Conservation (phyloP, 805 yeast genomes). For the Helenozyma rhizophorensis region DNA sequence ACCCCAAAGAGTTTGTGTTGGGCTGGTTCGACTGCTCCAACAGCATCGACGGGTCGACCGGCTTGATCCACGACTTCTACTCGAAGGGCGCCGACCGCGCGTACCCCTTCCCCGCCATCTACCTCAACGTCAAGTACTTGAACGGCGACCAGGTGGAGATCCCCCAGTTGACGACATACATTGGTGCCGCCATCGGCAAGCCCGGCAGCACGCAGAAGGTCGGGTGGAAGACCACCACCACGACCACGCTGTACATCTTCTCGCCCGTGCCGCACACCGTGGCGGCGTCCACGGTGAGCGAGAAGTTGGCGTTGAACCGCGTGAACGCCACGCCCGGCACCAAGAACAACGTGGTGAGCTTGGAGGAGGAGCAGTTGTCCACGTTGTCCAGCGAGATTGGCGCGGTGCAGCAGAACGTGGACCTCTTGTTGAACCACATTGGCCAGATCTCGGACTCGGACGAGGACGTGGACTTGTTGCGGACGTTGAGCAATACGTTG, state of each 20-base stretch:
- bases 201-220: conserved; percentile 34
- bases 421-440: conserved; percentile 46
- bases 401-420: conserved; percentile 44
- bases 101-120: conserved; percentile 72
- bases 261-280: conserved; percentile 71
- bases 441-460: conserved; percentile 35
- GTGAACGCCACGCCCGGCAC: conserved; percentile 33
- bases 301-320: conserved; percentile 52
- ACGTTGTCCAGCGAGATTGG: conserved; percentile 44
- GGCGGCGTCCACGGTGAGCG: conserved; percentile 46
- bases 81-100: conserved; percentile 65
- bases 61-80: conserved; percentile 77
- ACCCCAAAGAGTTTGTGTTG: conserved; percentile 71
- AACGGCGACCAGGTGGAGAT: conserved; percentile 44
- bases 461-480: conserved; percentile 58
- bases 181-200: conserved; percentile 69
- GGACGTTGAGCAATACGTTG: conserved; percentile 56
- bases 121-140: conserved; percentile 64
- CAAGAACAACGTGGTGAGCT: conserved; percentile 22
- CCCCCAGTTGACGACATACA: conserved; percentile 62
- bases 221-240: conserved; percentile 37
- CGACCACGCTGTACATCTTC: conserved; percentile 52
- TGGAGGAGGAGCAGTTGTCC: conserved; percentile 33
- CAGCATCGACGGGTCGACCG: conserved; percentile 65
- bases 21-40: conserved; percentile 79